Base-by-base conservation (phyloP, 805 yeast genomes). In the Kodamaea laetipori region DNA sequence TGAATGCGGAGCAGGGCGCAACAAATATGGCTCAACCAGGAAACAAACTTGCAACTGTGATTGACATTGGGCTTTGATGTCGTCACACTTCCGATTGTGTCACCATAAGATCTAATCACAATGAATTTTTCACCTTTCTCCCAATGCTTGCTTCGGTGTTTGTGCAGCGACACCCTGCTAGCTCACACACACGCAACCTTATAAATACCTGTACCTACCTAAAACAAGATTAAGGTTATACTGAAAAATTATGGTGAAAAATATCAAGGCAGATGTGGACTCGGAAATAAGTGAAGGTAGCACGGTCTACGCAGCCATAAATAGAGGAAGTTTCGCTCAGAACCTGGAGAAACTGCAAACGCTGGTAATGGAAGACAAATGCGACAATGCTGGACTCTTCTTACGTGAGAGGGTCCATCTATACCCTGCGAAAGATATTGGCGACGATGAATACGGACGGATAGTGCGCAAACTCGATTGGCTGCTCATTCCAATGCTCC, bases 391-490 rank as follows among this genome's bases (percentile, higher is more conserved):
- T n/a, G 43, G 43, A 10, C 30, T 6, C 16, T 39, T 39, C 17
- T 17, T 39, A 9, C 36, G 16, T 18, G 43, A 31, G 30, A 33
- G 43, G 24, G 17, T 13, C 6, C 32, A 24, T 11, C 24, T 32
- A 13, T 39, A 39, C 16, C 17, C 32, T 13, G 12, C 25, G 25
- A 21, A 34, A 15, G 37, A 16, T 10, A 32, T 39, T 12, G 3
- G 24, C 18, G 21, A 33, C 5, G 37, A 21, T n/a, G 43, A 39
- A 18, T 32, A 32, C 17, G 18, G 11, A 10, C 32, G 16, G n/a
- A 37, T 42, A 12, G 39, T 41, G 8, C 28, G 47, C 11, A 48
- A 48, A 30, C 24, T 48, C 19, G 52, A 48, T 35, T 37, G 17
- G 16, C 43, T 30, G 34, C 33, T 48, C 10, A 19, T 48, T 12